Base-by-base conservation (phyloP, 257 asterid species). In the Verbascum thapsus region DNA sequence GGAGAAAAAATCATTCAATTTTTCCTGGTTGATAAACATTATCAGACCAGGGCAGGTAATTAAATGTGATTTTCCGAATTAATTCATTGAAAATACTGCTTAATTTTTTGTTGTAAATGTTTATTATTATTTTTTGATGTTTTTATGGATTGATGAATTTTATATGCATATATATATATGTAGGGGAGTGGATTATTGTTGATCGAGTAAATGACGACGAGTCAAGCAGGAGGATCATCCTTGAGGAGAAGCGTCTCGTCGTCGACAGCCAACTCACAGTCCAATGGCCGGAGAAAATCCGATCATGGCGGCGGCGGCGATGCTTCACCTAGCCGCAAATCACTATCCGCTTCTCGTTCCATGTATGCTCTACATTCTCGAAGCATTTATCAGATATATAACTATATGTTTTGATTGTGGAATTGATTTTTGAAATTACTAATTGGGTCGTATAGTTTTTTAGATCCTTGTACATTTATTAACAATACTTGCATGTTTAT, bases 221-320 rank as follows among this genome's bases (percentile, higher is more conserved):
- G 92, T 79, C 94, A 85, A 63, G 82, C 79, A 48, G 91, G 91
- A 53, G 89, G 91, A 32, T 58, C 78, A 52, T 70, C 92, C 56
- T 80, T 95, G 40, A 69, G 95, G 81, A 82, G 88, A 71, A 88
- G 91, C 70, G 18, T 73, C 68, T 72, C 94, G 43, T 58, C 82
- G 83, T 59, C 82, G 58, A 74, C 82, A 82, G 59, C 82, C 58
- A 74, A 72, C 69, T 62, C 90, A 19, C 41, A 81, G 58, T 72
- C 88, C 42, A 72, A 32, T 7, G 47, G 54, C 16, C 60, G 79
- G 61, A 77, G 72, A 80, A 88, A 81, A 73, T 42, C 75, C 63
- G 78, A 34, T 13, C 83, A 68, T 3, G 67, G 71, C 51, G 72
- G 75, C 19, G 42, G 70, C 16, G 68, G 74, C 6, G 78, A 71